Conservation (phyloP, 1,139 yeast species). For the Candida albicans region DNA sequence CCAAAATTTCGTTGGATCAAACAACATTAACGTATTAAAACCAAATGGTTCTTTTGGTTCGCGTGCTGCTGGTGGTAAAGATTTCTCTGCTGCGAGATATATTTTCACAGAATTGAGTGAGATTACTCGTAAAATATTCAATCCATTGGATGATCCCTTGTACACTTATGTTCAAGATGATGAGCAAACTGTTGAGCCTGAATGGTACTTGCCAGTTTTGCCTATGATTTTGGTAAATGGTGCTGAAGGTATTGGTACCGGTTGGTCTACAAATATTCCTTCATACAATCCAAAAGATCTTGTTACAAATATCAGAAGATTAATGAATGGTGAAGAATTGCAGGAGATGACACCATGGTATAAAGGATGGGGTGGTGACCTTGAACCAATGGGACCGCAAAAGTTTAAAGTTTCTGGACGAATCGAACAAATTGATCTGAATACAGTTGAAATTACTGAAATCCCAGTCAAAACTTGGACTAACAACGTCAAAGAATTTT, state of each 20-base stretch:
- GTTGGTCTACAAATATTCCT: slow-evolving; percentile 96
- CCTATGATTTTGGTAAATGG: slow-evolving; percentile 96
- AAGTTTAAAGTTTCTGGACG: slow-evolving; percentile 75
- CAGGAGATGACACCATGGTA: slow-evolving; percentile 90
- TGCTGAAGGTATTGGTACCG: slow-evolving; percentile 98
- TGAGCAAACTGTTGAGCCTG: slow-evolving; percentile 93
- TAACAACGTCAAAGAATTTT: slow-evolving; percentile 78
- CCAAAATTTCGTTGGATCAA: slow-evolving; percentile 92
- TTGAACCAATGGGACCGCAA: slow-evolving; percentile 64
- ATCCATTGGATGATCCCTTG: slow-evolving; percentile 77
- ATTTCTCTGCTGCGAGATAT: slow-evolving; percentile 98
- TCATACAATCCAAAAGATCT: slow-evolving; percentile 85
- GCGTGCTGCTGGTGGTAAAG: slow-evolving; percentile 96
- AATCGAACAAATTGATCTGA: slow-evolving; percentile 78
- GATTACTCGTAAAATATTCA: slow-evolving; percentile 74
- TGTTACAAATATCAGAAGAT: slow-evolving; percentile 65
- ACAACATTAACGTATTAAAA: slow-evolving; percentile 77
- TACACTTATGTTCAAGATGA: slow-evolving; percentile 86
- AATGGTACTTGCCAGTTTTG: slow-evolving; percentile 88
- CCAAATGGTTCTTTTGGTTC: slow-evolving; percentile 98
- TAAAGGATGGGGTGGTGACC: slow-evolving; percentile 89
- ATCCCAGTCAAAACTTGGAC: slow-evolving; percentile 95
- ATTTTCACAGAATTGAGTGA: slow-evolving; percentile 83
- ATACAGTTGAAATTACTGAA: slow-evolving; percentile 85
- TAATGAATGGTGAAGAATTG: slow-evolving; percentile 74